Conservation (phyloP, 129 eudicot species). For the Tanacetum coccineum region DNA sequence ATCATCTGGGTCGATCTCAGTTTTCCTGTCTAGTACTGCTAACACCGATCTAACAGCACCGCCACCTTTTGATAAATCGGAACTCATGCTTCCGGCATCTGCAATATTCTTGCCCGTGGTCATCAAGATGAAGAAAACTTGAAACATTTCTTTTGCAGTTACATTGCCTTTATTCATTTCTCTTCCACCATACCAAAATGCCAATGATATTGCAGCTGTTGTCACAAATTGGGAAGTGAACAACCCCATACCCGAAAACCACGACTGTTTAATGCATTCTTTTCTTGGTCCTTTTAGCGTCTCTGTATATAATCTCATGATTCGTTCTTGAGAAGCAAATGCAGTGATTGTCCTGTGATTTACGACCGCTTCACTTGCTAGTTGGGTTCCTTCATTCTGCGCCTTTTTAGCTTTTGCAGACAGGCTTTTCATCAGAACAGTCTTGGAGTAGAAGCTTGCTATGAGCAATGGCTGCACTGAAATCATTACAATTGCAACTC, state of each 20-base stretch:
- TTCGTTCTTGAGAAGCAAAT: conserved; percentile 67
- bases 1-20: conserved; percentile 55
- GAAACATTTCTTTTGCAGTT: conserved; percentile 56
- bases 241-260: conserved; percentile 64
- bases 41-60: conserved; percentile 59
- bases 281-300: conserved; percentile 53
- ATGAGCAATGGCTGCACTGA: conserved; percentile 59
- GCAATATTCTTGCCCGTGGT: conserved; percentile 79
- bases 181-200: conserved; percentile 84
- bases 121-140: conserved; percentile 76
- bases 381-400: conserved; percentile 70
- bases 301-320: conserved; percentile 42
- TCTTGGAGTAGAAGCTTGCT: conserved; percentile 58
- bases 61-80: conserved; percentile 71
- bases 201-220: conserved; percentile 52
- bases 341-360: conserved; percentile 81
- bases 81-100: conserved; percentile 85
- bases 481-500: conserved; percentile 64
- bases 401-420: conserved; percentile 57
- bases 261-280: conserved; percentile 61
- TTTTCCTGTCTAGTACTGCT: conserved; percentile 52
- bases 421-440: conserved; percentile 52
- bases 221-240: conserved; percentile 64
- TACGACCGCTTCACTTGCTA: conserved; percentile 83
- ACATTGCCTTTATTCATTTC: conserved; percentile 49